phyloP scores from a whole-genome alignment of 768 basidiomycete species.

The Crepidotus variabilis region DNA sequence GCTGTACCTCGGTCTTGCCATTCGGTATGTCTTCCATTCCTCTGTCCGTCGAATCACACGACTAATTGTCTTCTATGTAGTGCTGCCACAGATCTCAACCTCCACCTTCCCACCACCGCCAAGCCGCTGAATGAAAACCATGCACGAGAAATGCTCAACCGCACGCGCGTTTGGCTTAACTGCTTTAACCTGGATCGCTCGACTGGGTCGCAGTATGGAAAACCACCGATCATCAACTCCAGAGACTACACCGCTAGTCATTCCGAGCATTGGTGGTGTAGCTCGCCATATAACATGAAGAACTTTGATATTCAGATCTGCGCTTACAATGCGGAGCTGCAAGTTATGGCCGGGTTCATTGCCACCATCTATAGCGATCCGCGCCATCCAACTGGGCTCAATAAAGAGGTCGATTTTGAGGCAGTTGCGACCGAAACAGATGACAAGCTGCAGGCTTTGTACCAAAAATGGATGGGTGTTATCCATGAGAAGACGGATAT shows the following conservation, averaged over 20 bases:
- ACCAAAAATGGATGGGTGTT: constrained; percentile 51
- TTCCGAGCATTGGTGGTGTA: constrained; percentile 67
- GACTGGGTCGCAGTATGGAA: constrained; percentile 85
- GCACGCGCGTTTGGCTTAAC: constrained; percentile 86
- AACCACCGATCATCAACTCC: constrained; percentile 74
- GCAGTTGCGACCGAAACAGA: constrained; percentile 62
- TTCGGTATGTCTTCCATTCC: constrained; percentile 46
- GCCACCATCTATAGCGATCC: constrained; percentile 71
- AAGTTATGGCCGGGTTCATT: constrained; percentile 57
- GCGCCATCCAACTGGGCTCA: constrained; percentile 68
- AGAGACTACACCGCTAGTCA: constrained; percentile 74
- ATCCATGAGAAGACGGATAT: constrained; percentile 48
- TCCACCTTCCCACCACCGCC: constrained; percentile 73
- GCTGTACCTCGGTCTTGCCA: constrained; percentile 86
- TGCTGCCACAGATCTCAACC: constrained; percentile 84
- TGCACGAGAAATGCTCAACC: constrained; percentile 83
- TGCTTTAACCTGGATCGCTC: constrained; percentile 92
- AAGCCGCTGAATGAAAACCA: constrained; percentile 77
- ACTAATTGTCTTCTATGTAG: constrained; percentile 32
- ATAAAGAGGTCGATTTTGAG: constrained; percentile 68
- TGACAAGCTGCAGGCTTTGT: constrained; percentile 58
- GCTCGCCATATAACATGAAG: constrained; percentile 61
- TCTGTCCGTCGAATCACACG: constrained; percentile 2
- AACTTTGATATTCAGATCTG: constrained; percentile 80
- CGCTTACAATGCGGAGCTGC: constrained; percentile 73